These are phyloP conservation scores for Apiotrichum gamsii DNA, from an alignment of 1,284 basidiomycete species.

Conservation along the genomic window DNA sequence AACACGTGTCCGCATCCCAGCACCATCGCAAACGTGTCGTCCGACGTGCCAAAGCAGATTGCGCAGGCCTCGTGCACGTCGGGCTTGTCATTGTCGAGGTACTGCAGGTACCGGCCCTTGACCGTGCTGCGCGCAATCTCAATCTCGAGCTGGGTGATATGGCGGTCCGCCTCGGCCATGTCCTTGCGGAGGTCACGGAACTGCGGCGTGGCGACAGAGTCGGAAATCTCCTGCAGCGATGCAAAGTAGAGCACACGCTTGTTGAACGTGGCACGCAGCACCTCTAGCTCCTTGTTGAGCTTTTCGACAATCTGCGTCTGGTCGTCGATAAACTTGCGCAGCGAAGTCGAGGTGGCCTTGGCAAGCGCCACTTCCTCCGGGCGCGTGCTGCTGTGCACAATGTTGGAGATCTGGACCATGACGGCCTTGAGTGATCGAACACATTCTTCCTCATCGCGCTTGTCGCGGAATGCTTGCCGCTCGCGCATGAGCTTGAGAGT, in stretches of 20 bases:
- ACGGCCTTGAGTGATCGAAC: conserved; percentile 37
- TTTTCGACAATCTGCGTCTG: conserved; percentile 25
- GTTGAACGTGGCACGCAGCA: conserved; percentile 40
- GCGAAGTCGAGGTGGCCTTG: neutral
- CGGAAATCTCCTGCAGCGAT: conserved; percentile 43
- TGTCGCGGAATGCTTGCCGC: conserved; percentile 36
- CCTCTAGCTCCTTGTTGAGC: conserved; percentile 42
- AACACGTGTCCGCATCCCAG: conserved; percentile 42
- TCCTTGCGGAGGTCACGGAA: conserved; percentile 22
- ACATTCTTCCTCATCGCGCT: conserved; percentile 28
- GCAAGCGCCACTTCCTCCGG: conserved; percentile 11
- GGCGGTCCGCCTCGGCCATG: conserved; percentile 11
- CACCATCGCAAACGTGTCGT: conserved; percentile 32
- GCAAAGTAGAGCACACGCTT: conserved; percentile 40
- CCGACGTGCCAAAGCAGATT: conserved; percentile 42
- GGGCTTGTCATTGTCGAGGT: conserved; percentile 23
- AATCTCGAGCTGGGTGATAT: conserved; percentile 23
- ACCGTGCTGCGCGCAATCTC: conserved; percentile 27
- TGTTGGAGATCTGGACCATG: conserved; percentile 31
- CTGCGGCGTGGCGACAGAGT: conserved; percentile 33
- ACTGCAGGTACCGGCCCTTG: conserved; percentile 35
- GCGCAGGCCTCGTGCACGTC: conserved; percentile 39
- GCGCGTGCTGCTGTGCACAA: conserved; percentile 6
- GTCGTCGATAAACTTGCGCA: conserved; percentile 8
- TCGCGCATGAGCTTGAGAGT: conserved; percentile 28